Percentiles rank a stretch among this genome's conserved stretches.
phyloP scores from a whole-genome alignment of 2,329 filamentous ascomycete genomes.

The Septoria linicola region DNA sequence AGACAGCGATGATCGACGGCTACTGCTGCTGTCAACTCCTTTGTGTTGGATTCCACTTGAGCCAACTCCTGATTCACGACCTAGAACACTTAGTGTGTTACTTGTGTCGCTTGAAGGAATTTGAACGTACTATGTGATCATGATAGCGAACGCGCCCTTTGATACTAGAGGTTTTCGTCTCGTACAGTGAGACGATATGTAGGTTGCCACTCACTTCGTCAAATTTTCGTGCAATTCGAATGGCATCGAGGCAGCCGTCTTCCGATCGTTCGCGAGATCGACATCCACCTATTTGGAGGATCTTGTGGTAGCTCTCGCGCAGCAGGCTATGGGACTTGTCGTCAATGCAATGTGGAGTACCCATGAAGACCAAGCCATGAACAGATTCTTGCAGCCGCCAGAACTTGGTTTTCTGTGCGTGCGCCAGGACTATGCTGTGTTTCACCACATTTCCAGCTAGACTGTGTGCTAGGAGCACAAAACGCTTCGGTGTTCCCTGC shows the following conservation, averaged over 20 bases:
- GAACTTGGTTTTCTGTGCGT: not conserved
- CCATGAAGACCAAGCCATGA: not conserved
- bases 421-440: not conserved
- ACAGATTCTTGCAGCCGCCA: not conserved
- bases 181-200: not conserved
- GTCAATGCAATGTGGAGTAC: not conserved
- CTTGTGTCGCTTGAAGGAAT: too few relatives aligned
- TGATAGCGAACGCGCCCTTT: too few relatives aligned
- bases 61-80: slow-evolving; percentile 2
- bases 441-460: slow-evolving; percentile 7
- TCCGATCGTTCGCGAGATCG: not conserved
- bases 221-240: not conserved
- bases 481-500: not conserved
- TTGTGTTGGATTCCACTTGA: not conserved
- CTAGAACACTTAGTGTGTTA: not conserved
- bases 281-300: not conserved
- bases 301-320: not conserved
- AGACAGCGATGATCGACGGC: slow-evolving; percentile 1
- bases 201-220: not conserved
- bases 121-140: too few relatives aligned
- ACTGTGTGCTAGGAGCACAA: slow-evolving; percentile 10
- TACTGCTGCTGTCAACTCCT: not conserved
- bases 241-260: not conserved
- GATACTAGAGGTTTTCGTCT: not conserved
- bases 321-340: not conserved